Base-by-base conservation (phyloP, 257 asterid genomes). In the Fraxinus americana region DNA sequence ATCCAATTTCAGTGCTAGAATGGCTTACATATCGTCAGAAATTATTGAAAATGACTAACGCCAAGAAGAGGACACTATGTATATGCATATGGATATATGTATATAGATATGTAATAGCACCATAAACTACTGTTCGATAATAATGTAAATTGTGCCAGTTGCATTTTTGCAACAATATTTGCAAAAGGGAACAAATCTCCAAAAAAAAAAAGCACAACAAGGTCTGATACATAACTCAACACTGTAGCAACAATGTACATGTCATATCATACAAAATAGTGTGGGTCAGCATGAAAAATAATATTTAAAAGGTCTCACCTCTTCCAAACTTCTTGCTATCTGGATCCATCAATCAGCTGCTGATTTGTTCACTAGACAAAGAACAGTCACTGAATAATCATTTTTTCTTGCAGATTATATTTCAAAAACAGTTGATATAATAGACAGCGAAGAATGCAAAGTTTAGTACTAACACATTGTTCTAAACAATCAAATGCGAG, bases 281-380 rank as follows among this genome's bases (percentile, higher is more conserved):
- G 70, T 23, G 4, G 45, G 25, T 29, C 7, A 9, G 30, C 71
- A 13, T 57, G 68, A 35, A 2, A 71, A 75, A 78, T 41, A 70
- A 77, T 8, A 67, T 14, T n/a, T 8, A 14, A 59, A 57, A 57
- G 29, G 67, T 10, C 86, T 29, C 61, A 82, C 86, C 89, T 85
- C 67, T 85, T 45, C 89, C 89, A 54, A 85, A 85, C 79, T 79
- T 79, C 61, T 74, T 80, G 81, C 67, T 52, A 36, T 57, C 83
- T 59, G 70, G 67, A 48, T 82, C 89, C 86, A 82, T 82, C 75
- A 67, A 72, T 72, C 67, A 77, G 69, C 83, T 74, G 80, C 77
- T 67, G 80, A 75, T 67, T 80, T 82, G 32, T 21, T 50, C 14
- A 36, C 57, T n/a, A 68, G 13, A 45, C 54, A 52, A 5, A 34